Percentiles rank a stretch among this genome's conserved stretches.
Conservation (phyloP, 2,329 filamentous ascomycete genomes). For the Magnaporthiopsis rhizophila region DNA sequence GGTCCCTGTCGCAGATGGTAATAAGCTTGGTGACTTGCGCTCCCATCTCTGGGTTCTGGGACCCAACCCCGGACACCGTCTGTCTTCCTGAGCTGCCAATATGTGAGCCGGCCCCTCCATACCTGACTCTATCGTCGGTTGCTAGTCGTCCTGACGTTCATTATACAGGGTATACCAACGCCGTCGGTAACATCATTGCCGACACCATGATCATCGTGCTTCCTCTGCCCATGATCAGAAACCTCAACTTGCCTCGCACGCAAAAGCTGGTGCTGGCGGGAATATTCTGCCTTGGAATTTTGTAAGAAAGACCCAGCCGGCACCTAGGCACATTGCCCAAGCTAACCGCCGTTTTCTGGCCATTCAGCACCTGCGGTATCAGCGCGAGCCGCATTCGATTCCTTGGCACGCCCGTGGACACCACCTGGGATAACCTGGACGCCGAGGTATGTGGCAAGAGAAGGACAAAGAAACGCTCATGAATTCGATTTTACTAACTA, state of each 20-base stretch:
- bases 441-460: not conserved
- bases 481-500: too few relatives aligned
- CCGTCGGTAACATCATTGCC: conserved; percentile 28
- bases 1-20: conserved; percentile 1
- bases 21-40: conserved; percentile 26
- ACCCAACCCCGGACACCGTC: conserved; percentile 14
- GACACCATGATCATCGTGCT: conserved; percentile 28
- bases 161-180: conserved; percentile 23
- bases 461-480: not conserved
- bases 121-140: too few relatives aligned
- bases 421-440: conserved; percentile 26
- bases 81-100: conserved; percentile 27
- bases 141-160: not conserved
- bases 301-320: conserved; percentile 10
- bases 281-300: conserved; percentile 31
- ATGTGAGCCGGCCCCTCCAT: conserved; percentile 10
- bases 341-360: not conserved
- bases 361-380: conserved; percentile 25
- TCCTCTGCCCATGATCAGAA: conserved; percentile 25
- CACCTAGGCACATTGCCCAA: not conserved
- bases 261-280: conserved; percentile 22
- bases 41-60: conserved; percentile 28
- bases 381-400: conserved; percentile 31
- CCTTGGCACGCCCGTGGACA: conserved; percentile 25
- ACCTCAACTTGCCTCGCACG: conserved; percentile 16